A percentile compares a stretch with the other conserved stretches of the same genome.
phyloP scores from a whole-genome alignment of 2,329 filamentous ascomycete genomes.

The Thermomyces lanuginosus region DNA sequence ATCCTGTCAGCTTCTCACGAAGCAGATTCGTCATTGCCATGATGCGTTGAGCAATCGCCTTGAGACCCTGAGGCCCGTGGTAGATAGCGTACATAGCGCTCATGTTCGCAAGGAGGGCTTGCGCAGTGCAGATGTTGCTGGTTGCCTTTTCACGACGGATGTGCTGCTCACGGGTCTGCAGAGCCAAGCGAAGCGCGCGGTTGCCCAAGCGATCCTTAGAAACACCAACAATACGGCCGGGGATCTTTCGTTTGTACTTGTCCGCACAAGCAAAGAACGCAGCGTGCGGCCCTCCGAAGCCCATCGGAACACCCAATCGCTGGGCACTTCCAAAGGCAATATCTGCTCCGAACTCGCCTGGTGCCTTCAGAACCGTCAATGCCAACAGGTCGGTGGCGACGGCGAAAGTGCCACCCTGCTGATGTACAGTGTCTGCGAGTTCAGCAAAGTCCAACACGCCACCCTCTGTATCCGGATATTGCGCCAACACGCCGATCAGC shows the following conservation, averaged over 20 bases:
- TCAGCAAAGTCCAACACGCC: slow-evolving; percentile 57
- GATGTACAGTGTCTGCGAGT: slow-evolving; percentile 62
- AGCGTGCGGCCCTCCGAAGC: slow-evolving; percentile 86
- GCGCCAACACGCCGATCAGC: slow-evolving; percentile 77
- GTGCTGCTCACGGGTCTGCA: slow-evolving; percentile 91
- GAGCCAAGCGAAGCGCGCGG: slow-evolving; percentile 62
- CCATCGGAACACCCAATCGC: slow-evolving; percentile 78
- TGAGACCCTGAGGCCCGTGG: slow-evolving; percentile 72
- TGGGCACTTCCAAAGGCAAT: slow-evolving; percentile 90
- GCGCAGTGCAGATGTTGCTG: slow-evolving; percentile 92
- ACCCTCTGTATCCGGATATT: slow-evolving; percentile 83
- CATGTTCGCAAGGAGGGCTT: slow-evolving; percentile 90
- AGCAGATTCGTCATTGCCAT: slow-evolving; percentile 55
- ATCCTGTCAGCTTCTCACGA: slow-evolving; percentile 44
- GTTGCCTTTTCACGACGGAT: slow-evolving; percentile 93
- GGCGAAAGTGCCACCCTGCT: slow-evolving; percentile 61
- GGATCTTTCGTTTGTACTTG: slow-evolving; percentile 86
- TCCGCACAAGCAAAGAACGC: slow-evolving; percentile 89
- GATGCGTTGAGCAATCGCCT: slow-evolving; percentile 63
- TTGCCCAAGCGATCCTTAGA: slow-evolving; percentile 80
- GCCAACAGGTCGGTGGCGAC: slow-evolving; percentile 82
- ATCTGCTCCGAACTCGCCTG: slow-evolving; percentile 87
- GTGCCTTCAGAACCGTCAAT: slow-evolving; percentile 71
- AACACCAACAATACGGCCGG: slow-evolving; percentile 74
- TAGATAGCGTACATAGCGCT: slow-evolving; percentile 88